A percentile compares a stretch with the other conserved stretches of the same genome.
Evolutionary conservation across 2,329 filamentous ascomycete species (phyloP).

Genomic region (Hymenoscyphus fructigenus): DNA sequence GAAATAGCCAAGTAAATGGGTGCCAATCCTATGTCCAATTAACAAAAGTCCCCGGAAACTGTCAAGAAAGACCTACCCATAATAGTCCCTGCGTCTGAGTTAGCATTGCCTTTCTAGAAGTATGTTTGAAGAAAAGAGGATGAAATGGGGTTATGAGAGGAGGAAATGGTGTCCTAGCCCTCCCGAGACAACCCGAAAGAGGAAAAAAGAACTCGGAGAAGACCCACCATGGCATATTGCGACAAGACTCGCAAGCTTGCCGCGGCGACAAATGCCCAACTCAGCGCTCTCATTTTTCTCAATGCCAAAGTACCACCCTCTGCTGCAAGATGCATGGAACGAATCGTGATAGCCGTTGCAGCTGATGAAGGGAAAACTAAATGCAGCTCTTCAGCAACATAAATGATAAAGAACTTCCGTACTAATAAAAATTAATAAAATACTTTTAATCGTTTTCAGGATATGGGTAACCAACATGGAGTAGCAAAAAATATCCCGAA

Average conservation of each 20-base stretch:
- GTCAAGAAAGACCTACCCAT: constrained; percentile 56
- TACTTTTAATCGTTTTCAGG: too few species aligned
- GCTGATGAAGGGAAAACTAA: constrained; percentile 60
- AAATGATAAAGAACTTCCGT: constrained; percentile 68
- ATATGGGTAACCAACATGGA: background rate
- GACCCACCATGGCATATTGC: constrained; percentile 56
- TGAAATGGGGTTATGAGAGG: too few species aligned
- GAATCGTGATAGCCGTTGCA: constrained; percentile 61
- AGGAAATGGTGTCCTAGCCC: too few species aligned
- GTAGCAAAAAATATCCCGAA: constrained; percentile 2
- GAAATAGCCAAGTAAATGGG: constrained; percentile 5
- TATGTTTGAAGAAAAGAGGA: too few species aligned
- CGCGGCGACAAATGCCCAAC: constrained; percentile 47
- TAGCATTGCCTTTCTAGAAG: too few species aligned
- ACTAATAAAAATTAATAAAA: constrained; percentile 1
- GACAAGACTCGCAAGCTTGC: constrained; percentile 55
- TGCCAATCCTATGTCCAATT: constrained; percentile 19
- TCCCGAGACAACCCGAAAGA: too few species aligned
- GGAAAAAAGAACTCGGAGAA: too few species aligned
- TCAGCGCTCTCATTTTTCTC: background rate
- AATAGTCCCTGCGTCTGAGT: too few species aligned
- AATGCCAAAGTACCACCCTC: constrained; percentile 52
- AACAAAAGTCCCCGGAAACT: constrained; percentile 39
- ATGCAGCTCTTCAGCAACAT: constrained; percentile 58
- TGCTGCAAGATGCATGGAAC: constrained; percentile 61